Base-by-base conservation (phyloP, 2,329 filamentous ascomycete species). In the Alternaria triticimaculans region DNA sequence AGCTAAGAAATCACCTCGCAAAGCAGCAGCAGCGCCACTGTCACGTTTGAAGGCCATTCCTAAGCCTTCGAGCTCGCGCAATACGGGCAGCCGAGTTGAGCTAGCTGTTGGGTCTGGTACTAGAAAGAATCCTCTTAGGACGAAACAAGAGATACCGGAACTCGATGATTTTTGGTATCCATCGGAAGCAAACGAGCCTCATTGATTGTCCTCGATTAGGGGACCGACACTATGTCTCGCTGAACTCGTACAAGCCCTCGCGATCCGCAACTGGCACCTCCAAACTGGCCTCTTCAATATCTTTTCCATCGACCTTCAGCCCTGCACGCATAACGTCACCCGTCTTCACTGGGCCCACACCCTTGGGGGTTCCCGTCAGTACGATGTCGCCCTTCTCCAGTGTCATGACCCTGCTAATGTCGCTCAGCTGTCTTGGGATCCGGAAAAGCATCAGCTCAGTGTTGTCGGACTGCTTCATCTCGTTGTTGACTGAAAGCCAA, bases 341-440 rank as follows among this genome's bases (percentile, higher is more conserved):
- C 1, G 92, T 89, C 64, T 89, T 88, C 2, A 97, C 94, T 20
- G 90, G 86, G 2, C 96, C 96, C 2, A 99, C 96, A 12, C 96
- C 96, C 83, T 97, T 97, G 54, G 96, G 96, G 55, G 96, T 99
- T 18, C 96, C 96, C n/a, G 96, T 99, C 72, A 99, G 83, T 53
- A 99, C 89, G 75, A 99, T 90, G 80, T 99, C 96, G 53, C 95
- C 96, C 75, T 92, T 88, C 81, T 97, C 91, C 63, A 99, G 85
- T 9, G 93, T 94, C 94, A 98, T 97, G 62, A 98, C 94, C 78
- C 90, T 90, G 69, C 93, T 96, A 77, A 99, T 97, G 83, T 97
- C 94, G 75, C 91, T 92, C 76, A 99, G 81, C 68, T 97, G 89
- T 71, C 92, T 86, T 21, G 95, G 94, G 75, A 99, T 96, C 62